These are phyloP conservation scores for Phylloporus sp. DNA, from an alignment of 768 basidiomycete species.

Conservation along the genomic window DNA sequence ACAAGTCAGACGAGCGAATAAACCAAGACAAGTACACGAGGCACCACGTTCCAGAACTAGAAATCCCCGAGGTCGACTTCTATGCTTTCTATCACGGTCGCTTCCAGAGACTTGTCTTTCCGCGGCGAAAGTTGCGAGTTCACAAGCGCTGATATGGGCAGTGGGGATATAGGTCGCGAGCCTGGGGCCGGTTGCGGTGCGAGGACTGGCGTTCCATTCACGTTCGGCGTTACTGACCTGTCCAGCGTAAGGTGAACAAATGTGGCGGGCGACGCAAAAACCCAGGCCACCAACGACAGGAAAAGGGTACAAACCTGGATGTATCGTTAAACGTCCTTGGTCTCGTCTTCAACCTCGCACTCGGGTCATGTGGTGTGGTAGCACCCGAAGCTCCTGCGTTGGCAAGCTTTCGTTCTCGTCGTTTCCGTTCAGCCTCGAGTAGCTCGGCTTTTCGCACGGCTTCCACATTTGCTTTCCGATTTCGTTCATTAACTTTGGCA, in stretches of 20 bases:
- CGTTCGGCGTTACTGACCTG: constrained; percentile 43
- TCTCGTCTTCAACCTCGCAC: constrained; percentile 61
- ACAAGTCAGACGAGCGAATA: too few relatives aligned
- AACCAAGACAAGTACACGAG: background rate
- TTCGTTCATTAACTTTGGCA: constrained; percentile 83
- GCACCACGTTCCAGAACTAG: constrained; percentile 27
- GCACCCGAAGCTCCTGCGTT: constrained; percentile 35
- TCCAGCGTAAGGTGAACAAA: constrained; percentile 7
- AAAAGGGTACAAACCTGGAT: constrained; percentile 50
- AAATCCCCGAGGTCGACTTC: constrained; percentile 81
- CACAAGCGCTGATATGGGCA: constrained; percentile 22
- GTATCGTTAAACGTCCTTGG: constrained; percentile 51
- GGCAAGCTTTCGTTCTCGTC: constrained; percentile 58
- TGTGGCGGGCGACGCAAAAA: constrained; percentile 18
- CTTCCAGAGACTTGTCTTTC: constrained; percentile 45
- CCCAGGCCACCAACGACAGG: constrained; percentile 7
- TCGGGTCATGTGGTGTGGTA: constrained; percentile 50
- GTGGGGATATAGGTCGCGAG: constrained; percentile 35
- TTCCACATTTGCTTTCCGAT: constrained; percentile 79
- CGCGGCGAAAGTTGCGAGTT: constrained; percentile 26
- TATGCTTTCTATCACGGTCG: constrained; percentile 56
- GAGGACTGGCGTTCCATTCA: constrained; percentile 41
- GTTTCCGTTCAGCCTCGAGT: constrained; percentile 61
- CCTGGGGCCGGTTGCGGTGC: constrained; percentile 25
- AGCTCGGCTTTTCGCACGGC: constrained; percentile 73